Evolutionary conservation across 805 yeast species (phyloP).

Genomic region (Yamadazyma ubonensis): DNA sequence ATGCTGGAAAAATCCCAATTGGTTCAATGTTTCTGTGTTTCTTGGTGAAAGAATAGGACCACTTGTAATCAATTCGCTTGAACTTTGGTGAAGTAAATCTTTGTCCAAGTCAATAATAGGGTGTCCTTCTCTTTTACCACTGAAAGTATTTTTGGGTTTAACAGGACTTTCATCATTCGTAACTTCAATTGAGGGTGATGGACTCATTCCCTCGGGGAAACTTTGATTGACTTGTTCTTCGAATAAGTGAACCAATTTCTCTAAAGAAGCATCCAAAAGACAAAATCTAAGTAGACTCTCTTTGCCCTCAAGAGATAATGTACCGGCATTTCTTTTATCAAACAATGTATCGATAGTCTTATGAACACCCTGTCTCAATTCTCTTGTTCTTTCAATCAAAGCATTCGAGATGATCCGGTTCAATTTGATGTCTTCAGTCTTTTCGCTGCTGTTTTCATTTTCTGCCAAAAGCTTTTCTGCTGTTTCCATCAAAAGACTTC

Average conservation of each 20-base stretch:
- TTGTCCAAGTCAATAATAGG: constrained; percentile 15
- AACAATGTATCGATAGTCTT: constrained; percentile 51
- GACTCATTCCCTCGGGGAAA: constrained; percentile 14
- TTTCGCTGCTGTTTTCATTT: constrained; percentile 37
- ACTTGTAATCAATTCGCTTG: constrained; percentile 49
- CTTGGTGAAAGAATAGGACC: constrained; percentile 54
- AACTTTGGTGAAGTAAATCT: constrained; percentile 45
- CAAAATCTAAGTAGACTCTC: constrained; percentile 54
- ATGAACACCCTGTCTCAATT: constrained; percentile 52
- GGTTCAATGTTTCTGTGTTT: constrained; percentile 22
- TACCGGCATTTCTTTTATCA: constrained; percentile 44
- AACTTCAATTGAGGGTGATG: constrained; percentile 21
- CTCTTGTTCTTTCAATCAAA: constrained; percentile 49
- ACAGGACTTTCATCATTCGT: background rate
- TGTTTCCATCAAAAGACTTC: constrained; percentile 68
- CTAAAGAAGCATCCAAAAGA: constrained; percentile 53
- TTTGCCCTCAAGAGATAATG: constrained; percentile 52
- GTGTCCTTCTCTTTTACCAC: constrained; percentile 8
- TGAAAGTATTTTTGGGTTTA: background rate
- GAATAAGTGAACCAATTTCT: constrained; percentile 50
- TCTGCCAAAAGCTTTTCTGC: constrained; percentile 62
- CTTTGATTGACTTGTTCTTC: constrained; percentile 36
- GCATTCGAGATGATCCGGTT: constrained; percentile 50
- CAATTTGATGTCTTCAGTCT: constrained; percentile 35
- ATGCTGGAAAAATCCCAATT: constrained; percentile 21